Evolutionary conservation across 257 asterid genomes (phyloP).

Genomic region (Lavandula angustifolia): DNA sequence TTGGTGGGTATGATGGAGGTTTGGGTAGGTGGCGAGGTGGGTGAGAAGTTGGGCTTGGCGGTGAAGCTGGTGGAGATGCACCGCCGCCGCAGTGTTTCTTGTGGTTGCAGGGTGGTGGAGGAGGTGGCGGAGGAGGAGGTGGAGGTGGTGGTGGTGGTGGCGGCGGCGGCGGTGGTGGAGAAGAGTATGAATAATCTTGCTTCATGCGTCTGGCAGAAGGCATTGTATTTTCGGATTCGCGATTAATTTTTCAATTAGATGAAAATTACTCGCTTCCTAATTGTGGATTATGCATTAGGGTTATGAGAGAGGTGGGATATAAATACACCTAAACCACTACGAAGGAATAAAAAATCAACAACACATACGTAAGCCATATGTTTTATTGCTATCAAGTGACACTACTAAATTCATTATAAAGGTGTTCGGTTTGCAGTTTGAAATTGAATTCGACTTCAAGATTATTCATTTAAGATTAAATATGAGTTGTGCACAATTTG

Average conservation of each 20-base stretch:
- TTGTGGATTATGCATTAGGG: slow-evolving; percentile 16
- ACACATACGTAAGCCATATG: no score
- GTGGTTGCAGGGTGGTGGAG: slow-evolving; percentile 32
- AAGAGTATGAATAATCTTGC: slow-evolving; percentile 31
- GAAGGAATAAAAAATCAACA: neutral
- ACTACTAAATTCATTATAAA: no score
- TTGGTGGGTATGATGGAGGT: slow-evolving; percentile 28
- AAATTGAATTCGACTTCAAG: no score
- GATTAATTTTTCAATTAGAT: slow-evolving; percentile 16
- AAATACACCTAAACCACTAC: slow-evolving; percentile 30
- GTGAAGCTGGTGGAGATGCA: slow-evolving; percentile 31
- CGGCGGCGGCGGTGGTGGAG: slow-evolving; percentile 34
- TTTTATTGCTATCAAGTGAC: no score
- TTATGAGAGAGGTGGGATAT: slow-evolving; percentile 29
- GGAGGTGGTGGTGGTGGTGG: slow-evolving; percentile 37
- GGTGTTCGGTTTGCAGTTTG: no score
- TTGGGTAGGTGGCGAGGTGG: neutral
- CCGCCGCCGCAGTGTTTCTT: slow-evolving; percentile 42
- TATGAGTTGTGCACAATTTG: no score
- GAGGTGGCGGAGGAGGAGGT: slow-evolving; percentile 16
- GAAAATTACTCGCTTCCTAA: slow-evolving; percentile 26
- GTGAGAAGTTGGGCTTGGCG: slow-evolving; percentile 17
- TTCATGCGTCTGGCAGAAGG: slow-evolving; percentile 40
- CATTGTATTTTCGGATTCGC: slow-evolving; percentile 24
- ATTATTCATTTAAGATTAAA: no score